These are phyloP conservation scores for Arachis hypogaea DNA, from an alignment of 306 rosid genomes.

Conservation along the genomic window DNA sequence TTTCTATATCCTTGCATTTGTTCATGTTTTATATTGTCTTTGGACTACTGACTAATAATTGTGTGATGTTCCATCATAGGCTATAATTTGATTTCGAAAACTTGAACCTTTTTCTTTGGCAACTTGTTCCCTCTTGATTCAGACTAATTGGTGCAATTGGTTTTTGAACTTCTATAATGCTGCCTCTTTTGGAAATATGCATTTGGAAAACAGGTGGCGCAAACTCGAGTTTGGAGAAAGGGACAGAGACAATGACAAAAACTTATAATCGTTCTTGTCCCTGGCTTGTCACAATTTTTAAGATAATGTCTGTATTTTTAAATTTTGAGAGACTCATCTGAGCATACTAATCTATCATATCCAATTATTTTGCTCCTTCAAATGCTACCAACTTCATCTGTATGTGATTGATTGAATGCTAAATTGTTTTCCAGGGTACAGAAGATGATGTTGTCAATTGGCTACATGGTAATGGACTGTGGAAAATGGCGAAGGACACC, in stretches of 20 bases:
- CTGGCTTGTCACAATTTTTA: neutral
- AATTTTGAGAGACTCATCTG: neutral
- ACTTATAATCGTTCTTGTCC: too few relatives aligned
- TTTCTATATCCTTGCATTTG: neutral
- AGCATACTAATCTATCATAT: neutral
- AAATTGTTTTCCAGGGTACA: slow-evolving; percentile 73
- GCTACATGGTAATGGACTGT: slow-evolving; percentile 85
- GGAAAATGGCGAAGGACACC: slow-evolving; percentile 89
- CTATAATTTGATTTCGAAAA: slow-evolving; percentile 2
- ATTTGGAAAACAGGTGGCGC: neutral
- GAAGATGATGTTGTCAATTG: slow-evolving; percentile 94
- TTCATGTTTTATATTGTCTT: slow-evolving; percentile 8
- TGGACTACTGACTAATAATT: neutral
- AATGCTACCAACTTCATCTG: neutral
- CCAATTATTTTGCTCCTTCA: neutral
- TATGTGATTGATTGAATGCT: slow-evolving; percentile 19
- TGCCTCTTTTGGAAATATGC: neutral
- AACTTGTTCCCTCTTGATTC: slow-evolving; percentile 4
- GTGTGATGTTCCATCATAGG: slow-evolving; percentile 6
- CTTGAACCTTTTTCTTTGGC: neutral
- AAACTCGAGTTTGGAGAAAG: too few relatives aligned
- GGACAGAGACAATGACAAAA: too few relatives aligned
- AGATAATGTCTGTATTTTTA: too few relatives aligned
- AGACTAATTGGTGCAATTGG: slow-evolving; percentile 3
- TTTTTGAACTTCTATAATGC: neutral